Percentiles rank a stretch among this genome's conserved stretches.
phyloP scores from a whole-genome alignment of 2,329 filamentous ascomycete species.

The Fusarium sp. region DNA sequence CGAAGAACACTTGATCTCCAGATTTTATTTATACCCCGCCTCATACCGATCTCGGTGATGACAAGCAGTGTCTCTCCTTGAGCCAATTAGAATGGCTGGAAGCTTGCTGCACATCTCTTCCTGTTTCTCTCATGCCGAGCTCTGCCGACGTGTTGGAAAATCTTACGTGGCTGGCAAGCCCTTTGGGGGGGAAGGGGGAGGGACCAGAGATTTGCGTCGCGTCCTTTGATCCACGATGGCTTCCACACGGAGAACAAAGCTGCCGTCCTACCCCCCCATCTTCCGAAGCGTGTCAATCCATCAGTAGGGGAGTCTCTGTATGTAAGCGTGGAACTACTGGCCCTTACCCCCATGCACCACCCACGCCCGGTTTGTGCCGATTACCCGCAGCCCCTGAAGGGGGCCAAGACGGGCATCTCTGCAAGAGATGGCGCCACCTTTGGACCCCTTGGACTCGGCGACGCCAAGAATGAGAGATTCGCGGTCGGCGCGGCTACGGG shows the following conservation, averaged over 20 bases:
- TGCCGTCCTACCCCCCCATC: background rate
- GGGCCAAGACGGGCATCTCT: background rate
- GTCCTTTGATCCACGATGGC: background rate
- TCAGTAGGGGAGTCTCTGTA: conserved; percentile 23
- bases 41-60: conserved; percentile 16
- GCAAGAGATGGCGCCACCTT: conserved; percentile 14
- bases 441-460: background rate
- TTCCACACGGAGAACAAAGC: background rate
- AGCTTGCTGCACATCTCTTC: conserved; percentile 2
- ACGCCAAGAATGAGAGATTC: background rate
- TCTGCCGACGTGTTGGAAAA: conserved; percentile 5
- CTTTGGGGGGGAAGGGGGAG: background rate
- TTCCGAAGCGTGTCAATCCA: background rate
- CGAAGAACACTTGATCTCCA: conserved; percentile 18
- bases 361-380: conserved; percentile 24
- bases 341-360: background rate
- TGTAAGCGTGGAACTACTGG: conserved; percentile 16
- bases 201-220: background rate
- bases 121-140: conserved; percentile 18
- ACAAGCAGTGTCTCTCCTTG: background rate
- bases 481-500: conserved; percentile 9
- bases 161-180: background rate
- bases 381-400: conserved; percentile 22
- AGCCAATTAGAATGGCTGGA: conserved; percentile 35
- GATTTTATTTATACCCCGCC: conserved; percentile 37